Evolutionary conservation across 495 filamentous ascomycete genomes (phyloP), one percentile per base, ranked within the genome.

Genomic region (Entonaema liquescens): DNA sequence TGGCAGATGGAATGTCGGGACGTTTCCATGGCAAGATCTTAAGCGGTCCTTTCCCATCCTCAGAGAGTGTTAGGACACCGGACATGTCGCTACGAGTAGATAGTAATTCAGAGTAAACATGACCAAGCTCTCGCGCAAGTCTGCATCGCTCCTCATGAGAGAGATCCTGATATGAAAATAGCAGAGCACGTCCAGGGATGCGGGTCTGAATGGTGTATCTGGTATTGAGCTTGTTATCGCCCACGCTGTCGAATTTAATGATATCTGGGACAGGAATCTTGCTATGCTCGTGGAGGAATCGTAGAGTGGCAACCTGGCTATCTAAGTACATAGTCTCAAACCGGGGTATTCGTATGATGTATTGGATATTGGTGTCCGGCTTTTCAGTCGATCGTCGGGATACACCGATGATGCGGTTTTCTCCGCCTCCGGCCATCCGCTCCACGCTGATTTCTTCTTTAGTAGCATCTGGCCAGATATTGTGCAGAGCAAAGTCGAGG

Each of bases 381-480:
- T 52, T n/a, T 21, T 62, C 8, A 19, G 21, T 15, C 1, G 17
- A 13, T 5, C 38, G 42, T 13, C 26, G 59, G 2, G 59, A 49
- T 3, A 62, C 5, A 19, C 53, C 38, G 29, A 59, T 58, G 1
- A 65, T 61, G 26, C 65, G 65, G 9, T 61, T 67, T 1, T 17
- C 13, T 44, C 33, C 49, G 12, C 65, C 65, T n/a, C 65, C 65
- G 2, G 7, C 0, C 36, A 67, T 35, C 1, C 47, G 47, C 28
- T 67, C 65, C n/a, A 67, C 33, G 11, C 0, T 47, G 31, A 61
- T 60, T 6, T 67, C 65, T 1, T 67, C 57, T 17, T 23, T 7
- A 9, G 15, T 33, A 3, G 65, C 65, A 67, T 67, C 49, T 7
- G 65, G 56, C 65, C 65, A 60, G 19, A 67, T 44, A 13, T 56